Evolutionary conservation across 768 basidiomycete species (phyloP).

Genomic region (Pulveroboletus sp.): DNA sequence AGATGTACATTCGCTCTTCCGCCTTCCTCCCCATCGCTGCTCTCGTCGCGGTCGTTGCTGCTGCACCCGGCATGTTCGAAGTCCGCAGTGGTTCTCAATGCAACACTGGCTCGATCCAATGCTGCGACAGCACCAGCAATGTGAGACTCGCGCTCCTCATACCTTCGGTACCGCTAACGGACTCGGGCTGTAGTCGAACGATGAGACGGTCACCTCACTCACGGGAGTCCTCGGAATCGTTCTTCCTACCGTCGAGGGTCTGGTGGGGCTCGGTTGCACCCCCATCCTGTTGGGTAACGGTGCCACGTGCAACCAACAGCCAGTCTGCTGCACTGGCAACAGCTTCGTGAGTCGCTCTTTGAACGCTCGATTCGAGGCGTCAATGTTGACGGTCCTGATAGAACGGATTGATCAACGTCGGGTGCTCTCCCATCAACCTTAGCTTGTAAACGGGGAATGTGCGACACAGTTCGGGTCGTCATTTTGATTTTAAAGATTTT

Average conservation of each 20-base stretch:
- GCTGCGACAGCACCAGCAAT: background rate
- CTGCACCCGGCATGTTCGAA: background rate
- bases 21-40: background rate
- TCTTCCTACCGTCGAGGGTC: background rate
- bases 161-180: background rate
- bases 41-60: background rate
- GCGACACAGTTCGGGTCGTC: no score
- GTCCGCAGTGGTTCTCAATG: background rate
- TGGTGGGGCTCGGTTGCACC: slow-evolving; percentile 3
- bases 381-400: no score
- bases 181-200: background rate
- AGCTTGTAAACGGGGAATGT: no score
- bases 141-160: background rate
- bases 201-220: background rate
- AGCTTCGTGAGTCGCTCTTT: slow-evolving; percentile 3
- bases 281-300: background rate
- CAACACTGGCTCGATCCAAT: background rate
- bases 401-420: no score
- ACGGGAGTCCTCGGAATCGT: background rate
- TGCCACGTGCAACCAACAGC: background rate
- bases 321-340: no score
- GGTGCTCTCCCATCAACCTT: no score
- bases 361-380: background rate
- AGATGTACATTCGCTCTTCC: no score
- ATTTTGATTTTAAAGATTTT: no score